Evolutionary conservation across 176 grass and related monocot species (phyloP).

Genomic region (Pontederia paniculata): DNA sequence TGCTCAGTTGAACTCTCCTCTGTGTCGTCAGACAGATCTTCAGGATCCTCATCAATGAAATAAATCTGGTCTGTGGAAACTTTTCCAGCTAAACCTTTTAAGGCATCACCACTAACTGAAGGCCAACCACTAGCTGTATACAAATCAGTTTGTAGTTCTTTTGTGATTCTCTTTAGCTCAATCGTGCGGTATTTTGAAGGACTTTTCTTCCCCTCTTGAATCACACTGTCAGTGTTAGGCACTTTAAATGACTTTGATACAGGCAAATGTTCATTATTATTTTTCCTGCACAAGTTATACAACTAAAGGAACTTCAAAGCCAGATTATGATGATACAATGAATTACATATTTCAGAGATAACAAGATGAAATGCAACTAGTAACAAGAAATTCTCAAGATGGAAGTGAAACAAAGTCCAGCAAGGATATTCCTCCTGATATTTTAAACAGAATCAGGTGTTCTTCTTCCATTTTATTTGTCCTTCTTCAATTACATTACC

Average conservation of each 20-base stretch:
- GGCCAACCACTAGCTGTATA: constrained; percentile 50
- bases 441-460: no score
- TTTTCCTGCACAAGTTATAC: constrained; percentile 12
- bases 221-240: constrained; percentile 43
- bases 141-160: constrained; percentile 41
- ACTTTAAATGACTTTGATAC: constrained; percentile 39
- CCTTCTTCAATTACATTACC: no score
- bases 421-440: no score
- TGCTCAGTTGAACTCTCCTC: background rate
- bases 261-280: constrained; percentile 20
- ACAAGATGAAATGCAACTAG: no score
- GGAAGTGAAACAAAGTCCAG: no score
- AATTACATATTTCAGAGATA: background rate
- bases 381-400: no score
- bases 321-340: background rate
- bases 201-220: constrained; percentile 36
- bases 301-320: background rate
- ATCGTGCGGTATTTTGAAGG: constrained; percentile 50
- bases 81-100: constrained; percentile 68
- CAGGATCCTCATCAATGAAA: constrained; percentile 12
- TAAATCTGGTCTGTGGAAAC: constrained; percentile 51
- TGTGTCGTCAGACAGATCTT: constrained; percentile 24
- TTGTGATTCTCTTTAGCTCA: constrained; percentile 35
- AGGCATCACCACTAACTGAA: constrained; percentile 62
- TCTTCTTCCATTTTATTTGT: no score